These are phyloP conservation scores for Geotrichum phurueaensis DNA, from an alignment of 1,139 yeast species.

Conservation along the genomic window DNA sequence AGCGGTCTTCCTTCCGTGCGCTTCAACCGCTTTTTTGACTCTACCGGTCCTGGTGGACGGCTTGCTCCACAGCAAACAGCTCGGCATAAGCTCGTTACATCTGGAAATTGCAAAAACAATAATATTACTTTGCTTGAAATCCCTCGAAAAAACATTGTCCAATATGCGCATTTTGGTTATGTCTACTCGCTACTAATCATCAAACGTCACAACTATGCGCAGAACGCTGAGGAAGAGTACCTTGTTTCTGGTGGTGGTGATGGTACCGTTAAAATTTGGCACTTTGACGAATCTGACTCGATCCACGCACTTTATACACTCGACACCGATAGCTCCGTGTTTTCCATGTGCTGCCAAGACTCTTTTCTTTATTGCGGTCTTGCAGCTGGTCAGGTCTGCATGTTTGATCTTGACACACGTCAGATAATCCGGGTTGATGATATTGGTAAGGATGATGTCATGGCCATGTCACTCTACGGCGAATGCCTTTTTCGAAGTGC, in stretches of 20 bases:
- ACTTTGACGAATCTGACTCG: conserved; percentile 28
- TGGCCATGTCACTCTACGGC: conserved; percentile 47
- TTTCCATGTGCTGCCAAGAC: conserved; percentile 58
- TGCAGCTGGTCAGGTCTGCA: conserved; percentile 61
- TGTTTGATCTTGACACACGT: conserved; percentile 78
- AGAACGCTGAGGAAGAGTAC: conserved; percentile 32
- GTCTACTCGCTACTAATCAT: conserved; percentile 59
- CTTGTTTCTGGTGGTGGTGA: conserved; percentile 83
- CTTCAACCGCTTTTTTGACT: conserved; percentile 83
- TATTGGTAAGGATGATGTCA: conserved; percentile 44
- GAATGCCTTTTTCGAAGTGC: conserved; percentile 51
- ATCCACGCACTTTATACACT: conserved; percentile 40
- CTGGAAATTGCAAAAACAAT: too few species aligned
- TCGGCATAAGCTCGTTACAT: conserved; percentile 1
- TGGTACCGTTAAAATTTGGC: conserved; percentile 78
- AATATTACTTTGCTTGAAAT: conserved; percentile 51
- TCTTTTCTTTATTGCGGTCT: conserved; percentile 76
- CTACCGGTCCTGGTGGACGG: conserved; percentile 76
- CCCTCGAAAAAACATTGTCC: conserved; percentile 55
- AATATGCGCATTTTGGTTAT: conserved; percentile 89
- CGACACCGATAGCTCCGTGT: conserved; percentile 62
- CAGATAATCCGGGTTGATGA: conserved; percentile 51
- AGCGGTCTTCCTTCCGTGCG: conserved; percentile 68
- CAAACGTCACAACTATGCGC: conserved; percentile 8
- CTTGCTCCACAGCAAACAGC: conserved; percentile 31